Evolutionary conservation across 805 yeast species (phyloP), one percentile per base, ranked within the genome.

Genomic region (Ogataea trehalophila): DNA sequence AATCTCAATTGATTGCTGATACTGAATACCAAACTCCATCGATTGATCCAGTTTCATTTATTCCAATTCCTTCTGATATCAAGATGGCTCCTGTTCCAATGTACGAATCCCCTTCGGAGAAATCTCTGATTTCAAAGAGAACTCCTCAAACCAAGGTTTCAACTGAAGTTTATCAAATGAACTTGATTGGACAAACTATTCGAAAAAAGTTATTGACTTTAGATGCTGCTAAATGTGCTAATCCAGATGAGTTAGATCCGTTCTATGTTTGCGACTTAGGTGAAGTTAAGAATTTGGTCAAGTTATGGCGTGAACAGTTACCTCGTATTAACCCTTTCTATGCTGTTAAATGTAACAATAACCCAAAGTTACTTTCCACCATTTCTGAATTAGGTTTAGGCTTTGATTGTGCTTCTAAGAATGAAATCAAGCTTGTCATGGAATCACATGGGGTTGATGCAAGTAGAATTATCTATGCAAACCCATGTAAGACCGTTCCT

Each of bases 291-390:
- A 74, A 83, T 48, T 74, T 89, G 46, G 75, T 74, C 50, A 52
- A 66, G n/a, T 70, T 79, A 37, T 92, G 98, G 97, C 61, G 63
- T 29, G 43, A 55, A 20, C 64, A 71, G 37, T 72, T 92, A 59
- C 96, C 97, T 18, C 71, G 82, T 39, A 83, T 92, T 35, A 76
- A 78, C 47, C 96, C 97, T n/a, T 84, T 77, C 61, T 92, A 91
- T 67, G 99, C 99, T 17, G 94, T 92, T 56, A 92, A 92, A 69
- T 92, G 98, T 71, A 92, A 92, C 72, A 85, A 90, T 36, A 83
- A 89, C 62, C 57, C 69, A 6, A 69, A 69, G 46, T 80, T 92
- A 13, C 64, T 92, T 53, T 61, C 69, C 42, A 65, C 75, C 29
- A 73, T 92, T 55, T 81, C 79, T 2, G 51, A 68, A 4, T 66